Conservation (phyloP, 1,284 basidiomycete genomes). For the Apiotrichum laibachii region DNA sequence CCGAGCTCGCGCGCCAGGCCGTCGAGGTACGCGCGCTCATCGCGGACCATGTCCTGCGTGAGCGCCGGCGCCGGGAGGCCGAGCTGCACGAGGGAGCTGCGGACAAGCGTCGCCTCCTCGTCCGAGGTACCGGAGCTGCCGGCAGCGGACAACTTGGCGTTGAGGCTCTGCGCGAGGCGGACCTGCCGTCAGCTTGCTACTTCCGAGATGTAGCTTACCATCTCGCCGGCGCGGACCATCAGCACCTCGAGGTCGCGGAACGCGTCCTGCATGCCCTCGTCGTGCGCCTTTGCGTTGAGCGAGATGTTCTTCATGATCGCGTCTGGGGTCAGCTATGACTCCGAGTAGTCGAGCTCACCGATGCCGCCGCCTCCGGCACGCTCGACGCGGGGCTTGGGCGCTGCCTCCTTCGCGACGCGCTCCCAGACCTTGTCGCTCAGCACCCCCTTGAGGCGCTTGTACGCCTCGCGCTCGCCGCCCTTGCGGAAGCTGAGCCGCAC, state of each 20-base stretch:
- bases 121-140: slow-evolving; percentile 49
- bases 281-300: slow-evolving; percentile 62
- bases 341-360: too few relatives aligned
- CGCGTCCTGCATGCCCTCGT: slow-evolving; percentile 71
- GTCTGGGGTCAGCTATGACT: slow-evolving; percentile 56
- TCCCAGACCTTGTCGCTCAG: slow-evolving; percentile 78
- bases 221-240: slow-evolving; percentile 87
- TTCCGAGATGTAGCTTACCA: slow-evolving; percentile 60
- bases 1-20: slow-evolving; percentile 82
- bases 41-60: slow-evolving; percentile 83
- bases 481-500: slow-evolving; percentile 76
- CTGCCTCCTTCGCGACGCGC: slow-evolving; percentile 1
- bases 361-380: slow-evolving; percentile 25
- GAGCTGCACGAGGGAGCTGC: slow-evolving; percentile 80
- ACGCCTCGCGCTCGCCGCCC: slow-evolving; percentile 83
- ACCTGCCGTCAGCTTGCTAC: slow-evolving; percentile 35
- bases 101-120: slow-evolving; percentile 80
- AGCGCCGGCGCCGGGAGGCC: slow-evolving; percentile 72
- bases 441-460: slow-evolving; percentile 71
- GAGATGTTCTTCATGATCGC: slow-evolving; percentile 74
- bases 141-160: slow-evolving; percentile 69
- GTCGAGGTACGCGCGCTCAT: slow-evolving; percentile 75
- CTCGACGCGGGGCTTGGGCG: slow-evolving; percentile 4
- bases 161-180: slow-evolving; percentile 79
- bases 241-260: slow-evolving; percentile 86